phyloP scores from a whole-genome alignment of 1,284 basidiomycete genomes.

The Ustilago nuda region DNA sequence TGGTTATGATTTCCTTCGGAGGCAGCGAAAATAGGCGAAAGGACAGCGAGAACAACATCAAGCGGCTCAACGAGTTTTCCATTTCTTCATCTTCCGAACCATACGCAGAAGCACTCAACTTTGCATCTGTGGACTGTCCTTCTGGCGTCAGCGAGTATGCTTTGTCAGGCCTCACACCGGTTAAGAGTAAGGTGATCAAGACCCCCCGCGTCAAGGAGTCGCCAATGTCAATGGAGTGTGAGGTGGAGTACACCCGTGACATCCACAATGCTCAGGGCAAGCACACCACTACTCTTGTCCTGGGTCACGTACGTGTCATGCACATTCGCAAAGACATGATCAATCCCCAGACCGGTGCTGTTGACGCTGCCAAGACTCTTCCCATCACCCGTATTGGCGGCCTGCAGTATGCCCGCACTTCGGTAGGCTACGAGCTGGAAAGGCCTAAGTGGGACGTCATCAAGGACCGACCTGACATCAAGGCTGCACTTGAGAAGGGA shows the following conservation, averaged over 20 bases:
- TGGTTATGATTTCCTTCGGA: slow-evolving; percentile 61
- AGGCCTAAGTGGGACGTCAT: slow-evolving; percentile 49
- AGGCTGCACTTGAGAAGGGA: slow-evolving; percentile 36
- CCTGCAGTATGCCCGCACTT: slow-evolving; percentile 46
- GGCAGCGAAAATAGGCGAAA: slow-evolving; percentile 49
- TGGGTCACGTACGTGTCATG: slow-evolving; percentile 51
- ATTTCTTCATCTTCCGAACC: slow-evolving; percentile 56
- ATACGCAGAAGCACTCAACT: slow-evolving; percentile 60
- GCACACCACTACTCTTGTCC: slow-evolving; percentile 56
- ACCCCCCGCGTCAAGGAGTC: slow-evolving; percentile 58
- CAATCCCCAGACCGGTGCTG: slow-evolving; percentile 42
- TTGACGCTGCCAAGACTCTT: slow-evolving; percentile 51
- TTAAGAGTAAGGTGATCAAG: slow-evolving; percentile 48
- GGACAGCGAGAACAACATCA: slow-evolving; percentile 59
- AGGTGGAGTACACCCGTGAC: slow-evolving; percentile 50
- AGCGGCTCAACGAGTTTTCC: slow-evolving; percentile 47
- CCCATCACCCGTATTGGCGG: slow-evolving; percentile 57
- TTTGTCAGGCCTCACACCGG: slow-evolving; percentile 55
- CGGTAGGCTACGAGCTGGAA: slow-evolving; percentile 50
- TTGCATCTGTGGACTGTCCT: slow-evolving; percentile 58
- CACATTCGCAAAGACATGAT: slow-evolving; percentile 59
- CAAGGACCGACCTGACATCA: slow-evolving; percentile 43
- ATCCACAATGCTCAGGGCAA: slow-evolving; percentile 50
- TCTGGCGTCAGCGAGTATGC: slow-evolving; percentile 53
- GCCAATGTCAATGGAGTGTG: slow-evolving; percentile 61